These are phyloP conservation scores for Fusarium agapanthi DNA, from an alignment of 2,329 filamentous ascomycete species.

Conservation along the genomic window DNA sequence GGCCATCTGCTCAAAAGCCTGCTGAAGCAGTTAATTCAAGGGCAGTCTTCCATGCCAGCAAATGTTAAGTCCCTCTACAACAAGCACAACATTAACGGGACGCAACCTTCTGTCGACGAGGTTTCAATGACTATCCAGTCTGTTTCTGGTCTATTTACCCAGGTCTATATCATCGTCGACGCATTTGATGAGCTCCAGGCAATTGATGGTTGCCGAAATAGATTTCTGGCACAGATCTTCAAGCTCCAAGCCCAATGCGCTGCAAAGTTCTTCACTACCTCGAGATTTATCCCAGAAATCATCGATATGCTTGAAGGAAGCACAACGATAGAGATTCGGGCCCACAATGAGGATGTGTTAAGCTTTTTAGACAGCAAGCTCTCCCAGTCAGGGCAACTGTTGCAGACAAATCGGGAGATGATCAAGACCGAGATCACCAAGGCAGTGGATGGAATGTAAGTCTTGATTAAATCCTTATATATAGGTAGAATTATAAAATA, in stretches of 20 bases:
- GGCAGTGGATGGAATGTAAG: neutral
- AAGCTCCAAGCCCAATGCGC: neutral
- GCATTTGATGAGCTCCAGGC: neutral
- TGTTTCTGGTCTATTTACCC: fast-evolving
- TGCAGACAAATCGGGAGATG: neutral
- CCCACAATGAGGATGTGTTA: neutral
- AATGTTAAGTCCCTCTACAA: fast-evolving
- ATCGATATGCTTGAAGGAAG: fast-evolving
- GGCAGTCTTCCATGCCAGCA: neutral
- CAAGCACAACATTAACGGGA: fast-evolving
- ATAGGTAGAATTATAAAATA: neutral
- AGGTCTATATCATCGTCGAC: neutral
- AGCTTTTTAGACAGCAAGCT: neutral
- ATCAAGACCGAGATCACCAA: neutral
- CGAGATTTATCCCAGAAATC: neutral
- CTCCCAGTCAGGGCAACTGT: fast-evolving
- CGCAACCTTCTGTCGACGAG: fast-evolving
- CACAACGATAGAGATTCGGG: neutral
- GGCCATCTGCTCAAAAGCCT: neutral
- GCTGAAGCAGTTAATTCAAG: neutral
- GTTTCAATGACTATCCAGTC: neutral
- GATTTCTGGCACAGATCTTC: neutral
- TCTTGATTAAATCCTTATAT: no score
- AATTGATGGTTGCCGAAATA: neutral
- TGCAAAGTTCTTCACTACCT: neutral